Base-by-base conservation (phyloP, 306 rosid species). In the Macrotyloma uniflorum region DNA sequence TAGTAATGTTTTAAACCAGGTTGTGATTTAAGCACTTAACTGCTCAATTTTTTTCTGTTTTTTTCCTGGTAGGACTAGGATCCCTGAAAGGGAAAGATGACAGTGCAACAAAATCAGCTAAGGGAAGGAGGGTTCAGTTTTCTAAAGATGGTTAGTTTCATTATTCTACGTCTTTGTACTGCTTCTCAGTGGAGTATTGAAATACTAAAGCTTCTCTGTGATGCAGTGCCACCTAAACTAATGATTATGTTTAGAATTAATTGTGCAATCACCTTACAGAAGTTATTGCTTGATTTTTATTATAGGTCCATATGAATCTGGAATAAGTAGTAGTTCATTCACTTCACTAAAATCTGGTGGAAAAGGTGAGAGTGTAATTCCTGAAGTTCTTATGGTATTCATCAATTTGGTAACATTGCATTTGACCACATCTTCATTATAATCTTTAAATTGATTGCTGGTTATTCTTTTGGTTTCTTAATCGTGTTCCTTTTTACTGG, bases 111-210 rank as follows among this genome's bases (percentile, higher is more conserved):
- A 92, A 89, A 82, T 78, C 90, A 26, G 80, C 83, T 68, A 91
- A 77, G 84, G 90, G 88, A 64, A 92, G 87, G 85, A 93, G 63
- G 83, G 98, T 89, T 80, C 95, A 95, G 76, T 95, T 95, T 76
- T 75, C 88, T 32, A 35, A 63, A 55, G 85, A 85, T 87, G 93
- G 97, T 94, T 78, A 78, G 83, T 70, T 77, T 54, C 18, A 30
- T 46, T 38, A 46, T 61, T 72, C 51, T 67, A 47, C n/a, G 32
- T 57, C 59, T 61, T 43, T 42, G 61, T 71, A 18, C 54, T 61
- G 26, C 72, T 83, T 57, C 23, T 74, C 13, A 20, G 15, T 73
- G 75, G 72, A 62, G 71, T 61, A 30, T 77, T 65, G 58, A 30
- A 74, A 65, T 70, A 2, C 46, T 70, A 42, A 24, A 32, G 49